Evolutionary conservation across 2,329 filamentous ascomycete species (phyloP).

Genomic region (Mycosphaerella sp.): DNA sequence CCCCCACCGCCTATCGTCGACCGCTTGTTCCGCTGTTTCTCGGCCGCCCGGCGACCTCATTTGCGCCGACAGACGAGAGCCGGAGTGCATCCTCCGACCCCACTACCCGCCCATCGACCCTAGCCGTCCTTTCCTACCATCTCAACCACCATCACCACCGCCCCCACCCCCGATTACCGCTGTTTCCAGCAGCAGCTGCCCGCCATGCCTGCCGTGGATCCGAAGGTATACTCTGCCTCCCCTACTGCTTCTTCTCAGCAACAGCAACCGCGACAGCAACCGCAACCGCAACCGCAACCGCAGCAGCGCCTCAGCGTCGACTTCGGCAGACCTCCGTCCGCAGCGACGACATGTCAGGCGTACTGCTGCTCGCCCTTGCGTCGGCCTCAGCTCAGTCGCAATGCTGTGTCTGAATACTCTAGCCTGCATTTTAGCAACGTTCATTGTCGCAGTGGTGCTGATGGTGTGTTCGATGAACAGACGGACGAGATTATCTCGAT

Average conservation of each 20-base stretch:
- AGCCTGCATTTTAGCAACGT: conserved; percentile 2
- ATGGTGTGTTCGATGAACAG: conserved; percentile 27
- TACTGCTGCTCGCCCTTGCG: conserved; percentile 14
- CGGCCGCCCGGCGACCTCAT: conserved; percentile 5
- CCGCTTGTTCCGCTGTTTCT: neutral
- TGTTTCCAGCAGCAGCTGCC: neutral
- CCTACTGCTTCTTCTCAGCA: conserved; percentile 12
- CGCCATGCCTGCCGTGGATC: conserved; percentile 24
- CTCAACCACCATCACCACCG: neutral
- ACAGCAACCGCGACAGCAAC: conserved; percentile 7
- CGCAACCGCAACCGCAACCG: neutral
- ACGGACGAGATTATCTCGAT: conserved; percentile 44
- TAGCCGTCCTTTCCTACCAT: neutral
- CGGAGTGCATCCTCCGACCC: neutral
- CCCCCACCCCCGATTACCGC: neutral
- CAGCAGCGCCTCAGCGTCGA: conserved; percentile 9
- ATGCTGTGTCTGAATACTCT: conserved; percentile 15
- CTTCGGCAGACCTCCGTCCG: conserved; percentile 1
- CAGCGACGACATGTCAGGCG: neutral
- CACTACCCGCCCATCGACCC: conserved; percentile 4
- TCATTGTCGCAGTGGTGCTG: conserved; percentile 17
- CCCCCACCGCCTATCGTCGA: neutral
- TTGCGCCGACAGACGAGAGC: conserved; percentile 1
- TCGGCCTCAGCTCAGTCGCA: conserved; percentile 16
- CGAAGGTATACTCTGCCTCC: conserved; percentile 21